Base-by-base conservation (phyloP, 768 basidiomycete species). In the Strobilomyces confusus region DNA sequence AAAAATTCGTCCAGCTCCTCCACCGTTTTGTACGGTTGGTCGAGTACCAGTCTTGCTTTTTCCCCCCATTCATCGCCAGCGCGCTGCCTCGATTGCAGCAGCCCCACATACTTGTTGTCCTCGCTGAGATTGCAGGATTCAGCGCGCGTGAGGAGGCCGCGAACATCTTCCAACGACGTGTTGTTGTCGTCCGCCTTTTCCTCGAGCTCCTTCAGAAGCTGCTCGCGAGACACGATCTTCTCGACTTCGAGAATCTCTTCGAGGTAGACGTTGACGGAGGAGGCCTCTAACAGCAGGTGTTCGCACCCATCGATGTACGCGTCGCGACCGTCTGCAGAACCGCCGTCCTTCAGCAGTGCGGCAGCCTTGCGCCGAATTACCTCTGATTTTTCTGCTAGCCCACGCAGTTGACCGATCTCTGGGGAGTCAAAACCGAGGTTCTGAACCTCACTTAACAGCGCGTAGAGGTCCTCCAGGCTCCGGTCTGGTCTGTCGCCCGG, bases 381-480 rank as follows among this genome's bases (percentile, higher is more conserved):
- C 61, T 90, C 86, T 6, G 88, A 84, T 54, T 82, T 80, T 43
- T 78, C 70, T 8, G 79, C 82, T 36, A 90, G 71, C 15, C 62
- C 67, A 44, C 73, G 76, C 26, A 92, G 77, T 6, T 72, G 64
- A 13, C 65, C 71, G 26, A 92, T 86, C 69, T 97, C 94, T 5
- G 81, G 80, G 43, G 84, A 80, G 56, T 95, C 92, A 60, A 97
- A 97, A 0, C 92, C 91, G 14, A 97, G 79, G 9, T 69, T 75
- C 50, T 89, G 83, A 6, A 89, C 91, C 62, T 94, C 85, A 4
- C 72, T 64, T 15, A 97, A 71, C 12, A 95, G 73, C 3, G 75
- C 72, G 58, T 86, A 81, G 9, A 95, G 77, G 56, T 90, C 88
- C 29, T 81, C 80, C 25, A 92, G 69, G 38, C 81, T 78, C 38